phyloP scores from a whole-genome alignment of 495 filamentous ascomycete species.

The Xylaria venustula region DNA sequence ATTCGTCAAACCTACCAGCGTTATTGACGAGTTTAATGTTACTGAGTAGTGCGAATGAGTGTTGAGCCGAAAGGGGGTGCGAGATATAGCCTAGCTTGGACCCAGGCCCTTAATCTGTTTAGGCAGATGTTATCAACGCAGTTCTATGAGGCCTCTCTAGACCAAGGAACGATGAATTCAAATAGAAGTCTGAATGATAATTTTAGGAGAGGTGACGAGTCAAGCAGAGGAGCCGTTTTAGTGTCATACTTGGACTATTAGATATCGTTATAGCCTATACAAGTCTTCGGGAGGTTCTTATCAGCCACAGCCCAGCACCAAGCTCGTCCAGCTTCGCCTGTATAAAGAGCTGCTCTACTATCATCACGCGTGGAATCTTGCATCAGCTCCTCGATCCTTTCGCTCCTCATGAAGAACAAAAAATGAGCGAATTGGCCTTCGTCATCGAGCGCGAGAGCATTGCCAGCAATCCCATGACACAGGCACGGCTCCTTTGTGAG shows the following conservation, averaged over 20 bases:
- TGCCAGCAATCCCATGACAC: conserved; percentile 65
- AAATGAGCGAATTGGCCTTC: conserved; percentile 18
- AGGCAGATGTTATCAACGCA: too few relatives aligned
- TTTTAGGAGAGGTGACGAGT: neutral
- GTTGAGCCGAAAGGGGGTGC: too few relatives aligned
- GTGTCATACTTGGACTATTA: too few relatives aligned
- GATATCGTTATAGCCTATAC: conserved; percentile 27
- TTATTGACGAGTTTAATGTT: conserved; percentile 52
- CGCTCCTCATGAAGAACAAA: conserved; percentile 19
- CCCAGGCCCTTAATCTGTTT: neutral
- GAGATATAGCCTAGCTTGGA: too few relatives aligned
- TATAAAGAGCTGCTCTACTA: conserved; percentile 17
- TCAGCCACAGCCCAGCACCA: conserved; percentile 24
- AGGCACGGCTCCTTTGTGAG: conserved; percentile 62
- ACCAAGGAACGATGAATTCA: too few relatives aligned
- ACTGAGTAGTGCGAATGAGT: conserved; percentile 36
- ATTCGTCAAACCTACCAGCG: conserved; percentile 49
- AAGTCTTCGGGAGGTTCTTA: neutral
- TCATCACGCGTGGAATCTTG: neutral
- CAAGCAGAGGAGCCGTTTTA: too few relatives aligned
- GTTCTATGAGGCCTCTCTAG: too few relatives aligned
- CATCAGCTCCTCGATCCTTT: conserved; percentile 12
- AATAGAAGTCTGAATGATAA: too few relatives aligned
- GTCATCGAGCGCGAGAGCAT: conserved; percentile 43
- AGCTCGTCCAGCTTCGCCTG: conserved; percentile 22